These are phyloP conservation scores for Neoascochyta sp. DNA, from an alignment of 2,329 filamentous ascomycete species.

Conservation along the genomic window DNA sequence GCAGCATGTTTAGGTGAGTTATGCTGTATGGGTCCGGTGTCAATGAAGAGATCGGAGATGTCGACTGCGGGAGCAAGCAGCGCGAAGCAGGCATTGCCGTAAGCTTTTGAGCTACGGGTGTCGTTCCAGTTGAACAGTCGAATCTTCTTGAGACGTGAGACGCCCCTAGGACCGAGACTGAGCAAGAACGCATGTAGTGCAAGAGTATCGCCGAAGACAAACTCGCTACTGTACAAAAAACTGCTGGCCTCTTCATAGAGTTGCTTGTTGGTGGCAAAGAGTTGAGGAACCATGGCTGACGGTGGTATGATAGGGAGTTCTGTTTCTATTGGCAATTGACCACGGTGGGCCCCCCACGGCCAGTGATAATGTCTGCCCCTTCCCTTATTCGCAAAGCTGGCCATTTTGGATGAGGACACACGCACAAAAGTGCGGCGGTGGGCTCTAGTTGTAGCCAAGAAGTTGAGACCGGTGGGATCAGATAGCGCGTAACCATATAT, in stretches of 20 bases:
- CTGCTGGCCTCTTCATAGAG: conserved; percentile 23
- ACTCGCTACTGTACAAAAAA: conserved; percentile 30
- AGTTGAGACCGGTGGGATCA: conserved; percentile 24
- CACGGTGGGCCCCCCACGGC: too few relatives aligned
- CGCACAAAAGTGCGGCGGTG: conserved; percentile 20
- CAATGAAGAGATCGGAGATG: conserved; percentile 23
- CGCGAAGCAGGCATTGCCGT: conserved; percentile 36
- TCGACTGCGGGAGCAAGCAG: conserved; percentile 27
- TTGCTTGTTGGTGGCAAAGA: conserved; percentile 31
- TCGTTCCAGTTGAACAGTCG: conserved; percentile 22
- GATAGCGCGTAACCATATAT: conserved; percentile 31
- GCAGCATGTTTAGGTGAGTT: conserved; percentile 12
- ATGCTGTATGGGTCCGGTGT: conserved; percentile 9
- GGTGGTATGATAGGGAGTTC: conserved; percentile 8
- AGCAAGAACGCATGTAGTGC: conserved; percentile 33
- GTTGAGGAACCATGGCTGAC: conserved; percentile 15
- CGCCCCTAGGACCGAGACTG: conserved; percentile 23
- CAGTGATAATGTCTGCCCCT: too few relatives aligned
- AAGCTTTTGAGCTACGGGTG: conserved; percentile 23
- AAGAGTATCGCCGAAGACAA: conserved; percentile 24
- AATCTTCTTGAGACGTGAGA: conserved; percentile 22
- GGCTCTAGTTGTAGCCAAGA: conserved; percentile 20
- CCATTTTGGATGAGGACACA: not conserved
- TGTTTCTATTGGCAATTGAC: too few relatives aligned
- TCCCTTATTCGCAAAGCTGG: conserved; percentile 4